Percentiles rank a stretch among this genome's conserved stretches.
Conservation (phyloP, 768 basidiomycete species). For the Pluteus cervinus region DNA sequence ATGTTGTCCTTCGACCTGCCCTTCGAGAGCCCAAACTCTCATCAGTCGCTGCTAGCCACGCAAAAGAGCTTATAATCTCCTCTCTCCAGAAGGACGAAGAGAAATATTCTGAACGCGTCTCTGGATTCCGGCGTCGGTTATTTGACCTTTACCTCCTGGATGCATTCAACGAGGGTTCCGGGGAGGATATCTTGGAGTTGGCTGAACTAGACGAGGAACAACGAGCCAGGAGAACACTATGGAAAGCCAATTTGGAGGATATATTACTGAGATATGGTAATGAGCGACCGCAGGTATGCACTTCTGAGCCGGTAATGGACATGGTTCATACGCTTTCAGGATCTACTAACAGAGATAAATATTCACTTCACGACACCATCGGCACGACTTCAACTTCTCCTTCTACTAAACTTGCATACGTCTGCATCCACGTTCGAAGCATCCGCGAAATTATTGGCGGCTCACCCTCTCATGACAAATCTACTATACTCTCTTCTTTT, state of each 20-base stretch:
- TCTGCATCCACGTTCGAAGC: constrained; percentile 47
- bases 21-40: constrained; percentile 69
- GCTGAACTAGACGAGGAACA: constrained; percentile 59
- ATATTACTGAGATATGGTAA: constrained; percentile 62
- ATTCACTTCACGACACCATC: constrained; percentile 53
- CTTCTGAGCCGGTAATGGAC: not conserved
- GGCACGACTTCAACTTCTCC: constrained; percentile 63
- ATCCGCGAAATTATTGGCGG: constrained; percentile 44
- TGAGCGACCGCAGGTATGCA: constrained; percentile 56
- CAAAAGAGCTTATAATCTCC: constrained; percentile 65
- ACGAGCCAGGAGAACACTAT: constrained; percentile 51
- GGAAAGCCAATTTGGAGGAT: constrained; percentile 79
- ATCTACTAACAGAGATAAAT: constrained; percentile 63
- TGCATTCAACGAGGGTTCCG: constrained; percentile 69
- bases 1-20: constrained; percentile 70
- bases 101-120: constrained; percentile 37
- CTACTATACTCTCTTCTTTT: constrained; percentile 64
- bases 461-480: constrained; percentile 57
- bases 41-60: constrained; percentile 49
- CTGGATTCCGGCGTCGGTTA: constrained; percentile 61
- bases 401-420: constrained; percentile 58
- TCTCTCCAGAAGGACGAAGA: constrained; percentile 52
- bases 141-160: constrained; percentile 76
- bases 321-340: constrained; percentile 32
- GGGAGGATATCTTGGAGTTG: constrained; percentile 71